A percentile compares a stretch with the other conserved stretches of the same genome.
These are phyloP conservation scores for Fusarium abutilonis DNA, from an alignment of 2,329 filamentous ascomycete species.

Conservation along the genomic window DNA sequence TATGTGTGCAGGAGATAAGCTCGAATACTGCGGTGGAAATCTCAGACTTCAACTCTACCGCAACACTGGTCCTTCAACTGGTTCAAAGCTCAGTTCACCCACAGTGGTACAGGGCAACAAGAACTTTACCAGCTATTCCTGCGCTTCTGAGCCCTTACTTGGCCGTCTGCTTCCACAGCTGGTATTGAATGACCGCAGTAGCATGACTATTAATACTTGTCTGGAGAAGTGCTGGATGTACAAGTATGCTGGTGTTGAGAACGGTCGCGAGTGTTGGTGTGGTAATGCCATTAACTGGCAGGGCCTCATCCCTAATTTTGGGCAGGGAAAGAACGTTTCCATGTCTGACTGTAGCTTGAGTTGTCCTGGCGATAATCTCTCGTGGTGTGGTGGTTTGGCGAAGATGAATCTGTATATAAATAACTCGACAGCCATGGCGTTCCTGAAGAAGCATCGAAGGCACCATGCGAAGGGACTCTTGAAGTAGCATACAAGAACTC, in stretches of 20 bases:
- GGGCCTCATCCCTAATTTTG: constrained; percentile 31
- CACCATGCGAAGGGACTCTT: constrained; percentile 2
- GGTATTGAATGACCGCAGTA: constrained; percentile 44
- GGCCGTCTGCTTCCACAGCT: constrained; percentile 48
- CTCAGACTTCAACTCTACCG: constrained; percentile 50
- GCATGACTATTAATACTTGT: constrained; percentile 51
- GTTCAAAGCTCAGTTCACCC: constrained; percentile 33
- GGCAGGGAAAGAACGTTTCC: constrained; percentile 46
- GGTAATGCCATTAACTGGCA: constrained; percentile 47
- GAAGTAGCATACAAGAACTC: background rate
- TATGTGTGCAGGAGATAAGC: constrained; percentile 47
- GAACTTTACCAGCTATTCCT: constrained; percentile 53
- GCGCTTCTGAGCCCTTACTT: constrained; percentile 48
- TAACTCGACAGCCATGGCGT: constrained; percentile 22
- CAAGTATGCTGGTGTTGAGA: constrained; percentile 52
- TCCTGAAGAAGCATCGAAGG: constrained; percentile 21
- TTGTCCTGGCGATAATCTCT: constrained; percentile 49
- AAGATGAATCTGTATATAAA: constrained; percentile 50
- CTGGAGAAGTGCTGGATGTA: constrained; percentile 49
- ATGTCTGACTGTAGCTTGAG: constrained; percentile 47
- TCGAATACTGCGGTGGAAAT: constrained; percentile 51
- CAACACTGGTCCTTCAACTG: constrained; percentile 3
- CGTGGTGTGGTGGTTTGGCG: constrained; percentile 47
- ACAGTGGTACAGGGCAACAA: constrained; percentile 48
- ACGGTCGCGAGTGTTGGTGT: constrained; percentile 54